phyloP scores from a whole-genome alignment of 225 moss, liverwort and hornwort species.

The Marchantia polymorpha region DNA sequence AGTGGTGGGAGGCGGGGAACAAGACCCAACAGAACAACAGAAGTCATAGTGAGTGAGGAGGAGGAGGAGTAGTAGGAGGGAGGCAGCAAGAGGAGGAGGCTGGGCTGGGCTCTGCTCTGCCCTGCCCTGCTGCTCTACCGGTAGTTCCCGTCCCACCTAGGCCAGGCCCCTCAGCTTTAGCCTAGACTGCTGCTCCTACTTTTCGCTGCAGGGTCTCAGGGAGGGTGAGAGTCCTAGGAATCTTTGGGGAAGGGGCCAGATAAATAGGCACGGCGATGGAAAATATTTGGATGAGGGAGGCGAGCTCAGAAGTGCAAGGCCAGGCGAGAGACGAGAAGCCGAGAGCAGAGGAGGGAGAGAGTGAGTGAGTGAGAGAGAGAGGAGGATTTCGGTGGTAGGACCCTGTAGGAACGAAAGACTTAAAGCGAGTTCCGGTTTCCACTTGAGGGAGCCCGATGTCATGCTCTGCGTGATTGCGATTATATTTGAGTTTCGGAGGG shows the following conservation, averaged over 20 bases:
- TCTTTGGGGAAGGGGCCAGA: constrained; percentile 9
- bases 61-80: constrained; percentile 5
- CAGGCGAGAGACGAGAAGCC: not conserved
- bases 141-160: too few species aligned
- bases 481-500: too few species aligned
- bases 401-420: not conserved
- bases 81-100: not conserved
- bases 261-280: constrained; percentile 3
- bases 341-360: not conserved
- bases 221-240: not conserved
- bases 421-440: not conserved
- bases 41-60: not conserved
- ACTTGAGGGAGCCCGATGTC: not conserved
- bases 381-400: not conserved
- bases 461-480: too few species aligned
- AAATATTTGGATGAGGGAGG: not conserved
- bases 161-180: too few species aligned
- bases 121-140: too few species aligned
- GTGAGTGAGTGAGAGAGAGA: not conserved
- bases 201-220: not conserved
- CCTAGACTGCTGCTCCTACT: too few species aligned
- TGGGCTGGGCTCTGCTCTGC: not conserved
- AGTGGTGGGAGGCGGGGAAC: constrained; percentile 16
- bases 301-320: too few species aligned
- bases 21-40: constrained; percentile 16